Percentiles rank a stretch among this genome's conserved stretches.
These are phyloP conservation scores for Galium porrigens DNA, from an alignment of 305 asterid species.

Conservation along the genomic window DNA sequence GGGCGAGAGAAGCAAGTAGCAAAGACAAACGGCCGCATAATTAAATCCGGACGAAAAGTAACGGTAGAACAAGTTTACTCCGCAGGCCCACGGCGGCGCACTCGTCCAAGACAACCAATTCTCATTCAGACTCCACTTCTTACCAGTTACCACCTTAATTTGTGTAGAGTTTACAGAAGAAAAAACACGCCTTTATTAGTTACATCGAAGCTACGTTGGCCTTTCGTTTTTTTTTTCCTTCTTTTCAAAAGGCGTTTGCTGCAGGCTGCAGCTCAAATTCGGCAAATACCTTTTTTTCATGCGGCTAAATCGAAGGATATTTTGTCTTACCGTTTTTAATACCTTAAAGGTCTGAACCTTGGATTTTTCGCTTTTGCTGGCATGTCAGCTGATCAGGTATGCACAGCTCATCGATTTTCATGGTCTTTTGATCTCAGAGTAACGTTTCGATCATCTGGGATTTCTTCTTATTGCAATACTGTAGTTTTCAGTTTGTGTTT, in stretches of 20 bases:
- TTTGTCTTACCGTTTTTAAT: not conserved
- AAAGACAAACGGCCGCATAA: not conserved
- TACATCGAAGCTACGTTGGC: not conserved
- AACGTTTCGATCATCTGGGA: not conserved
- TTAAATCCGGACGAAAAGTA: not conserved
- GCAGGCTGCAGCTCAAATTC: not conserved
- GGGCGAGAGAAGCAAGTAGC: not conserved
- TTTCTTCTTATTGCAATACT: not conserved
- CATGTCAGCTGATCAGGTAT: constrained; percentile 17
- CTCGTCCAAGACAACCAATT: constrained; percentile 4
- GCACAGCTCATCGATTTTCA: not conserved
- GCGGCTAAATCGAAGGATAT: not conserved
- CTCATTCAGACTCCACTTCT: not conserved
- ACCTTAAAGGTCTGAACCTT: not conserved
- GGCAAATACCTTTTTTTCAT: not conserved
- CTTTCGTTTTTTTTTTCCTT: not conserved
- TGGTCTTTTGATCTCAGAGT: not conserved
- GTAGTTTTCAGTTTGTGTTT: not conserved
- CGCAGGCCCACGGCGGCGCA: constrained; percentile 15
- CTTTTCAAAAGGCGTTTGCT: not conserved
- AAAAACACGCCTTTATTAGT: not conserved
- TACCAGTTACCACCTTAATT: not conserved
- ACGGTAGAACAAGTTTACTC: not conserved
- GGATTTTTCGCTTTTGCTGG: not conserved
- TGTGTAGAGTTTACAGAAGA: not conserved